Base-by-base conservation (phyloP, 2,329 filamentous ascomycete genomes). In the Ambrosiella beaveri region DNA sequence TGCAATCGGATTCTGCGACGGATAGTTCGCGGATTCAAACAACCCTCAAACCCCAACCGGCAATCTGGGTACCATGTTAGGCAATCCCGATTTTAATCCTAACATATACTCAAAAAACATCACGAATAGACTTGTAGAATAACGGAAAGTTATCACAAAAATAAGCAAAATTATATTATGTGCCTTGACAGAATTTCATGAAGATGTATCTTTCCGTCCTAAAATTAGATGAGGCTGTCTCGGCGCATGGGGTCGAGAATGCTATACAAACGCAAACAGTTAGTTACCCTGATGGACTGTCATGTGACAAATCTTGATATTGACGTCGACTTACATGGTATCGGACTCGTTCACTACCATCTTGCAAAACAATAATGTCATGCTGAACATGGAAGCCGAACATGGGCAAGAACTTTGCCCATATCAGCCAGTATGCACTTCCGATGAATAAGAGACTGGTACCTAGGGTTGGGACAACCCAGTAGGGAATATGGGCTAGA, bases 401-500 rank as follows among this genome's bases (percentile, higher is more conserved):
- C 17, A 54, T 67, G 0, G 76, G 77, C 61, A 75, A 69, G 1
- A 78, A 61, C 65, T 71, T 74, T 1, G 73, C 75, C 77, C 77
- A 80, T 15, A 74, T 63, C 0, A 66, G 57, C 77, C 78, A 81
- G 65, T 80, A 81, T 1, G 75, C 55, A 0, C 60, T 73, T 1
- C 78, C 78, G 0, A 79, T 65, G 0, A 77, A 54, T 35, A 80
- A 64, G 6, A 80, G 74, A 0, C 71, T 71, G 0, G 78, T 71
- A 0, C 76, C 77, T 0, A 80, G 76, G 0, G 79, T 70, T 0
- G 77, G 77, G 62, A 79, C 79, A 0, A 78, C 68, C 59, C 76
- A 81, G 68, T 79, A 79, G 1, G 76, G 75, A 45, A 79, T 79
- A 0, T 74, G 73, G 11, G 74, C 71, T 0, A 71, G 71, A 55